Conservation (phyloP, 2,329 filamentous ascomycete species). For the Colletotrichum sp. region DNA sequence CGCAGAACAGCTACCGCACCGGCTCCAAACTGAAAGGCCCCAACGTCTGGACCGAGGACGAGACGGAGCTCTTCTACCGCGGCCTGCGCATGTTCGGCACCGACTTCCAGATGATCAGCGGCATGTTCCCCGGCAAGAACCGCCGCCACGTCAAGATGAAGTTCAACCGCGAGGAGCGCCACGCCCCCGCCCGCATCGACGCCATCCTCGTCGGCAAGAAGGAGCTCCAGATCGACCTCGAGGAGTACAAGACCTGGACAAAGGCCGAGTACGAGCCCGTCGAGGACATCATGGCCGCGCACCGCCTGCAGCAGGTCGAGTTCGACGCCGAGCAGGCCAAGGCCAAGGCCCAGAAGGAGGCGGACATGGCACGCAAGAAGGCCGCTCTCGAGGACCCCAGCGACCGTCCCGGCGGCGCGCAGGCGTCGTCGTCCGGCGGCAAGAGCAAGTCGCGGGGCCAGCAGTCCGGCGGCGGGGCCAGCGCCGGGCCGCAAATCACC, state of each 20-base stretch:
- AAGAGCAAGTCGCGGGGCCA: neutral
- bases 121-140: conserved; percentile 75
- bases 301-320: conserved; percentile 49
- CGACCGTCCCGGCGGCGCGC: conserved; percentile 12
- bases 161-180: conserved; percentile 79
- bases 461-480: neutral
- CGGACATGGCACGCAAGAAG: conserved; percentile 50
- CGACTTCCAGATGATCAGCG: conserved; percentile 80
- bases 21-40: conserved; percentile 66
- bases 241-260: conserved; percentile 63
- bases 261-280: conserved; percentile 57
- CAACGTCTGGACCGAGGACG: conserved; percentile 72
- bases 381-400: conserved; percentile 54
- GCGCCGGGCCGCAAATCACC: conserved; percentile 8
- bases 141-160: conserved; percentile 81
- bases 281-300: conserved; percentile 61
- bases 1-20: conserved; percentile 68
- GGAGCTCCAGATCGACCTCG: conserved; percentile 61
- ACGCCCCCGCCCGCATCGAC: conserved; percentile 67
- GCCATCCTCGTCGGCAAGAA: conserved; percentile 66
- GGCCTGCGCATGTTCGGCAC: conserved; percentile 79
- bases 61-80: conserved; percentile 78
- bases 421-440: neutral
- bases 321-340: conserved; percentile 49
- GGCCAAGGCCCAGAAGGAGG: conserved; percentile 50